A percentile compares a stretch with the other conserved stretches of the same genome.
Evolutionary conservation across 768 basidiomycete species (phyloP).

Genomic region (Suillus alpinus): DNA sequence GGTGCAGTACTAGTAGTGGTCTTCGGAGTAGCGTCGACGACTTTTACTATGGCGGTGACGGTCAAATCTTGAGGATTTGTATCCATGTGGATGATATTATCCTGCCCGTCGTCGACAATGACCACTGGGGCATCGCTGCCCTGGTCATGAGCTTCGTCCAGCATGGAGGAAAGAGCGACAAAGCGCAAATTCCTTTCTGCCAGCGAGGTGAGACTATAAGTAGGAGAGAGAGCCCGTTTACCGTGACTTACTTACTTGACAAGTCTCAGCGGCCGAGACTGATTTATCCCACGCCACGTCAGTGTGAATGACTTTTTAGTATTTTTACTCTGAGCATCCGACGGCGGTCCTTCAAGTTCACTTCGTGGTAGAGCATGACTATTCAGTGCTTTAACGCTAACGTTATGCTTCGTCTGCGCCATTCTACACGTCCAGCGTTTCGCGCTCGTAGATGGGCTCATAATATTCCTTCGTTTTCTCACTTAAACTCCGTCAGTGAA

Average conservation of each 20-base stretch:
- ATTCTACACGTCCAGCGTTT: conserved; percentile 1
- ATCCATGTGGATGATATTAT: conserved; percentile 22
- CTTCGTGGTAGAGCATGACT: background rate
- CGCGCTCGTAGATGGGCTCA: conserved; percentile 17
- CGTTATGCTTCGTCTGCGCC: conserved; percentile 12
- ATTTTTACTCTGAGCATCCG: background rate
- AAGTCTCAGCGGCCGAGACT: conserved; percentile 1
- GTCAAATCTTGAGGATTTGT: conserved; percentile 16
- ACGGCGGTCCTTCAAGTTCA: background rate
- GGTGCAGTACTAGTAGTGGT: conserved; percentile 21
- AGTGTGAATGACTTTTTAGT: background rate
- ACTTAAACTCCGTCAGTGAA: conserved; percentile 48
- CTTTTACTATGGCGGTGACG: conserved; percentile 22
- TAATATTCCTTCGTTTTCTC: conserved; percentile 20
- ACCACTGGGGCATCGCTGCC: conserved; percentile 38
- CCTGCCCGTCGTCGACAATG: conserved; percentile 24
- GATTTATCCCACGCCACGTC: conserved; percentile 5
- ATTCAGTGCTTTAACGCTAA: background rate
- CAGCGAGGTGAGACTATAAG: conserved; percentile 4
- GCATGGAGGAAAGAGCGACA: background rate
- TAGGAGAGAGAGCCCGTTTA: conserved; percentile 7
- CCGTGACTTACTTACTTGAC: conserved; percentile 5
- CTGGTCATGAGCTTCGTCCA: conserved; percentile 29
- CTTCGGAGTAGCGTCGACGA: conserved; percentile 26
- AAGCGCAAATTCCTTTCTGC: background rate